phyloP scores from a whole-genome alignment of 2,329 filamentous ascomycete genomes.

The Byssothecium circinans region DNA sequence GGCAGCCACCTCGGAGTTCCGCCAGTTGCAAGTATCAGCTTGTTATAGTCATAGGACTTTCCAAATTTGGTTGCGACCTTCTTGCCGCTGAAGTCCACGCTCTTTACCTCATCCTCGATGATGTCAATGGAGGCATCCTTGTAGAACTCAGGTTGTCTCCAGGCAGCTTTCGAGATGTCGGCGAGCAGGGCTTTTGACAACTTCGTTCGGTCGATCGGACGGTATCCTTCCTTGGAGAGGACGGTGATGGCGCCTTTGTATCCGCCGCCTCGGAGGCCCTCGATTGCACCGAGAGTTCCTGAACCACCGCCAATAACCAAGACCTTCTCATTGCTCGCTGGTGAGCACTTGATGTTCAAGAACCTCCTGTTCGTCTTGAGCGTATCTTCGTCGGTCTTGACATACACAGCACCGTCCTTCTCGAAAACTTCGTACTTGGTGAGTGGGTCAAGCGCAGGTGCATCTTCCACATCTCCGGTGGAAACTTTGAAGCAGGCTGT shows the following conservation, averaged over 20 bases:
- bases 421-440: conserved; percentile 79
- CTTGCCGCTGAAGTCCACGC: conserved; percentile 74
- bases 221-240: conserved; percentile 79
- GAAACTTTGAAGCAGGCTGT: conserved; percentile 87
- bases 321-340: conserved; percentile 63
- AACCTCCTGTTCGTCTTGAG: conserved; percentile 77
- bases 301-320: conserved; percentile 86
- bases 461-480: conserved; percentile 93
- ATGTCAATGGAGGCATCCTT: conserved; percentile 61
- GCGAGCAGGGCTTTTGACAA: conserved; percentile 89
- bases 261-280: conserved; percentile 79
- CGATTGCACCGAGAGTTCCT: conserved; percentile 77
- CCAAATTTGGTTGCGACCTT: conserved; percentile 74
- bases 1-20: conserved; percentile 76
- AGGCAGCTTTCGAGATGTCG: conserved; percentile 76
- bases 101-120: conserved; percentile 64
- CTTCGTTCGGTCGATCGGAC: conserved; percentile 91
- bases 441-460: conserved; percentile 85
- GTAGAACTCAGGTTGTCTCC: conserved; percentile 78
- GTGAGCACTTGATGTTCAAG: conserved; percentile 72
- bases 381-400: conserved; percentile 74
- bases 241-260: conserved; percentile 80
- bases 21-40: conserved; percentile 87
- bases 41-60: conserved; percentile 74
- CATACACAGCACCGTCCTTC: conserved; percentile 80